Percentiles rank a stretch among this genome's conserved stretches.
phyloP scores from a whole-genome alignment of 1,284 basidiomycete genomes.

The Cryptococcus sp. region DNA sequence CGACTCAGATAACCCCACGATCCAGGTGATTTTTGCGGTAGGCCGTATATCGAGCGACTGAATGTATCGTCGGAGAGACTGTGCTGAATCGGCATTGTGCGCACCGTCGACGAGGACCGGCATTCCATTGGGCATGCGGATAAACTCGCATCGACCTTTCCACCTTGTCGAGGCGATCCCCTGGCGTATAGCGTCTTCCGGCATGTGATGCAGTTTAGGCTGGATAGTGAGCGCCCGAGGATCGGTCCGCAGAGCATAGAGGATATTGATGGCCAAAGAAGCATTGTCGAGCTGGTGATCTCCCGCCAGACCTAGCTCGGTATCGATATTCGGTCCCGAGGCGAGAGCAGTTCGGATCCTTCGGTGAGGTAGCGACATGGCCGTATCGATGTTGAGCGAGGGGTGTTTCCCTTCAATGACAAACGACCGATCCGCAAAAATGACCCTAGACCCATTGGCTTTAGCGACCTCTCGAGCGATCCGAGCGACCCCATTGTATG shows the following conservation, averaged over 20 bases:
- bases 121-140: conserved; percentile 8
- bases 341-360: neutral
- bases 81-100: conserved; percentile 82
- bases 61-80: conserved; percentile 66
- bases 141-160: conserved; percentile 77
- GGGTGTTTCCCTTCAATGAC: neutral
- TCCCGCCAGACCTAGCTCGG: conserved; percentile 60
- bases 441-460: conserved; percentile 25
- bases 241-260: conserved; percentile 58
- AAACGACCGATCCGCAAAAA: conserved; percentile 16
- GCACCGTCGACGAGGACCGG: conserved; percentile 82
- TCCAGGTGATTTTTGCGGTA: conserved; percentile 52
- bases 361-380: neutral
- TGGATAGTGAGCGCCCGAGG: conserved; percentile 37
- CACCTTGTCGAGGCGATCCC: conserved; percentile 65
- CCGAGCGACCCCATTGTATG: conserved; percentile 52
- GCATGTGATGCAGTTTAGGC: conserved; percentile 46
- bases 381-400: neutral
- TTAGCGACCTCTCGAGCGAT: conserved; percentile 49
- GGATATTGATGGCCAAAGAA: conserved; percentile 60
- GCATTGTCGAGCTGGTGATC: conserved; percentile 78
- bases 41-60: conserved; percentile 47
- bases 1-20: conserved; percentile 71
- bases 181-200: conserved; percentile 49
- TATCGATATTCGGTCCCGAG: conserved; percentile 7